These are phyloP conservation scores for Spathaspora passalidarum DNA, from an alignment of 805 yeast genomes.

Conservation along the genomic window DNA sequence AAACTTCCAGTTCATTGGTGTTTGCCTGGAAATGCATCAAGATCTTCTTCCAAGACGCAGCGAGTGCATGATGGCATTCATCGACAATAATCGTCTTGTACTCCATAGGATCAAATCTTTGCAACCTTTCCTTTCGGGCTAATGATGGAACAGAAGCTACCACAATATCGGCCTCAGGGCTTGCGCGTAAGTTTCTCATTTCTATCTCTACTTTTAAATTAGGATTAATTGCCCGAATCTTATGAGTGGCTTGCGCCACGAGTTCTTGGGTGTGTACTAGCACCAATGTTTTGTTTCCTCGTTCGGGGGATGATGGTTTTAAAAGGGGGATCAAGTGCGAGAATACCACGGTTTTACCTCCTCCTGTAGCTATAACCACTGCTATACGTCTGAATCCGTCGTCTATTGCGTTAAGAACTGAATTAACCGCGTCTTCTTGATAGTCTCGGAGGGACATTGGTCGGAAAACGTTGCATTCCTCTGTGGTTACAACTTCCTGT, in stretches of 20 bases:
- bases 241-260: constrained; percentile 62
- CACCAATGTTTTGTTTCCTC: constrained; percentile 48
- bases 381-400: constrained; percentile 59
- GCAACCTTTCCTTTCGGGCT: constrained; percentile 43
- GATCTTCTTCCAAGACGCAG: constrained; percentile 59
- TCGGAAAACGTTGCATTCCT: neutral
- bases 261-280: constrained; percentile 82
- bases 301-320: constrained; percentile 21
- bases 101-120: constrained; percentile 51
- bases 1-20: constrained; percentile 38
- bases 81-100: constrained; percentile 77
- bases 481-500: neutral
- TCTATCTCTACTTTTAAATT: constrained; percentile 57
- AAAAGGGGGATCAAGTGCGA: constrained; percentile 51
- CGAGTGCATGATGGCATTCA: constrained; percentile 91
- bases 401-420: constrained; percentile 48
- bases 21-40: constrained; percentile 56
- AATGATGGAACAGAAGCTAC: constrained; percentile 78
- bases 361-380: constrained; percentile 88
- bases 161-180: constrained; percentile 54
- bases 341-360: constrained; percentile 88
- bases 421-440: constrained; percentile 66
- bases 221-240: constrained; percentile 50
- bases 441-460: constrained; percentile 42
- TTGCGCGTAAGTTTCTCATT: constrained; percentile 54